Evolutionary conservation across 148 eudicot genomes (phyloP).

Genomic region (Limonium bicolor): DNA sequence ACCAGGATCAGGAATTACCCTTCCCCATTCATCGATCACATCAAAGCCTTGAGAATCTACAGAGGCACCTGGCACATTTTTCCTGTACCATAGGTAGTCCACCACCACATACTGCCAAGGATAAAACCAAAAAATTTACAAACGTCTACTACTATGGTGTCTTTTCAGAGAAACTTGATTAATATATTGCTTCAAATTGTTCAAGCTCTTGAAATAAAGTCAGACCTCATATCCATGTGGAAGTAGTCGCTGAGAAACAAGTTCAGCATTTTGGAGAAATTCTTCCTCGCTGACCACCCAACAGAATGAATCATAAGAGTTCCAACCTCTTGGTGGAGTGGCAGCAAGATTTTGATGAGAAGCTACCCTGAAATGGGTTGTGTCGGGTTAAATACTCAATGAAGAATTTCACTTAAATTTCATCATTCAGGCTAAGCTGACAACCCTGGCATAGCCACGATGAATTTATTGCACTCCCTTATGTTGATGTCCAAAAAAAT

Average conservation of each 20-base stretch:
- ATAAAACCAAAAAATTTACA: neutral
- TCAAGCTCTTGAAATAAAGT: no score
- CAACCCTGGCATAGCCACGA: no score
- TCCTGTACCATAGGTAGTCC: conserved; percentile 97
- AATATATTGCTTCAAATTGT: neutral
- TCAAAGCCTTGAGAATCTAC: conserved; percentile 75
- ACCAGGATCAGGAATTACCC: conserved; percentile 80
- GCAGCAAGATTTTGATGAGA: no score
- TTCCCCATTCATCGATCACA: conserved; percentile 93
- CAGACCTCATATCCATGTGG: conserved; percentile 82
- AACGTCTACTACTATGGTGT: neutral
- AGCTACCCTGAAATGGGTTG: no score
- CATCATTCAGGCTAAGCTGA: no score
- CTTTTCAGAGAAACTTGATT: neutral
- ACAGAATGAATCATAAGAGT: conserved; percentile 90
- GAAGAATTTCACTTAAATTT: no score
- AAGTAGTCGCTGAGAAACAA: conserved; percentile 44
- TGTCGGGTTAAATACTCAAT: no score
- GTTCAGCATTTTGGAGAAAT: conserved; percentile 68
- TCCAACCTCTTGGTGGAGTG: conserved; percentile 93
- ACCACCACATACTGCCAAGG: conserved; percentile 80
- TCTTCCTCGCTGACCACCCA: conserved; percentile 88
- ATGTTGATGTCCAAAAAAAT: no score
- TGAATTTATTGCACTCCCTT: no score
- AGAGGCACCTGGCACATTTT: conserved; percentile 55